Conservation (phyloP, 352 stramenopile genomes). For the Globisporangium spinosum region DNA sequence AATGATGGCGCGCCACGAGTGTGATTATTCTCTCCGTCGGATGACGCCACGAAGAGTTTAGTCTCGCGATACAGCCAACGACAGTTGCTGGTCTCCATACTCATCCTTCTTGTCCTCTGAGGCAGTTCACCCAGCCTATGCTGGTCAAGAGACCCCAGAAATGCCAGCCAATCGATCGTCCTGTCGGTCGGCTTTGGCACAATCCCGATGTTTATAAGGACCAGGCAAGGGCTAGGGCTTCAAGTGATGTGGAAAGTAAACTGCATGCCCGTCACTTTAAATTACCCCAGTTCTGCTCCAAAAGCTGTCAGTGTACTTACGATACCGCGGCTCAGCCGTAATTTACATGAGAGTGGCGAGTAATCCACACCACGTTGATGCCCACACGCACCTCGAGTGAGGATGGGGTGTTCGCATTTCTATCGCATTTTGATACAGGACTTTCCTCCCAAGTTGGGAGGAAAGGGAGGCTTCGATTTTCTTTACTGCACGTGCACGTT, state of each 20-base stretch:
- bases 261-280: neutral
- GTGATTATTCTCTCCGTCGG: neutral
- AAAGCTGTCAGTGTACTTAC: neutral
- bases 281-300: neutral
- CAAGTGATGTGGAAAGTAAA: neutral
- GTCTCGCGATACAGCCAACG: neutral
- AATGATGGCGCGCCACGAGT: neutral
- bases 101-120: neutral
- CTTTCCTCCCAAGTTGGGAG: neutral
- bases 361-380: neutral
- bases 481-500: neutral
- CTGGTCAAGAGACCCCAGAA: too few species aligned
- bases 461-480: neutral
- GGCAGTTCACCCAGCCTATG: neutral
- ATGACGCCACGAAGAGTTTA: neutral
- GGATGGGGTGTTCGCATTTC: neutral
- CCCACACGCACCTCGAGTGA: neutral
- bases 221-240: neutral
- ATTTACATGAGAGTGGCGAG: neutral
- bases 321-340: neutral
- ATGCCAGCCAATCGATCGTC: neutral
- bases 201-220: neutral
- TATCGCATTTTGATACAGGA: neutral
- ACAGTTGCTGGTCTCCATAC: neutral
- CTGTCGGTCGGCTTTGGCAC: neutral